A percentile compares a stretch with the other conserved stretches of the same genome.
Conservation (phyloP, 345 rosid species). For the Ailanthus altissimus region DNA sequence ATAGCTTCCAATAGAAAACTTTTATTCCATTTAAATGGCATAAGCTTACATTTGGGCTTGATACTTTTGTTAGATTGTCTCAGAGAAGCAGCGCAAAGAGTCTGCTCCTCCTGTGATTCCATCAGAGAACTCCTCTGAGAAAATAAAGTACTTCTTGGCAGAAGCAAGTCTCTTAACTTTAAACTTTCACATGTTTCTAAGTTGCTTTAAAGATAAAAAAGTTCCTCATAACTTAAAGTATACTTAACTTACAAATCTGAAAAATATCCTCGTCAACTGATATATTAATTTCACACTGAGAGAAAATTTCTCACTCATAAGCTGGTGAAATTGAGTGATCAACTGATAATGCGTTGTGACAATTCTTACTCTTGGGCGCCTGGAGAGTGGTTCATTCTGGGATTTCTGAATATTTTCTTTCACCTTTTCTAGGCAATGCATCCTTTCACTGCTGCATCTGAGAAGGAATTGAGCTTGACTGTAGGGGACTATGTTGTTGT, state of each 20-base stretch:
- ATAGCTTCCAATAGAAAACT: not conserved
- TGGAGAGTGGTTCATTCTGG: not conserved
- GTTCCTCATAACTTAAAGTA: not conserved
- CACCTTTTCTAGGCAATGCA: slow-evolving; percentile 60
- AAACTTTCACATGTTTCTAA: not conserved
- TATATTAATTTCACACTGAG: not conserved
- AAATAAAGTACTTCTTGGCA: slow-evolving; percentile 76
- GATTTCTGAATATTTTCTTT: slow-evolving; percentile 6
- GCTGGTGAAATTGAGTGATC: not conserved
- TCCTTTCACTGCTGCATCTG: slow-evolving; percentile 75
- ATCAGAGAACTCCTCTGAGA: slow-evolving; percentile 60
- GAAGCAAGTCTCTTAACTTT: slow-evolving; percentile 61
- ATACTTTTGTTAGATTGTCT: slow-evolving; percentile 65
- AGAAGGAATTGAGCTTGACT: slow-evolving; percentile 80
- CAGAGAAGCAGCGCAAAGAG: slow-evolving; percentile 91
- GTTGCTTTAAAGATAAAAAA: not conserved
- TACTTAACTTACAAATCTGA: not conserved
- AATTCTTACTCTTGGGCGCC: not conserved
- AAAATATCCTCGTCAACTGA: not conserved
- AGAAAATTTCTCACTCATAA: not conserved
- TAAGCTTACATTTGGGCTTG: slow-evolving; percentile 18
- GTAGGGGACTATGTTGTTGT: slow-evolving; percentile 89
- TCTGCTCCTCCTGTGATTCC: slow-evolving; percentile 86
- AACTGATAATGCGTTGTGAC: not conserved
- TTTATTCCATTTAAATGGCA: slow-evolving; percentile 9